phyloP scores from a whole-genome alignment of 2,329 filamentous ascomycete species.

The Biscogniauxia mediterranea region DNA sequence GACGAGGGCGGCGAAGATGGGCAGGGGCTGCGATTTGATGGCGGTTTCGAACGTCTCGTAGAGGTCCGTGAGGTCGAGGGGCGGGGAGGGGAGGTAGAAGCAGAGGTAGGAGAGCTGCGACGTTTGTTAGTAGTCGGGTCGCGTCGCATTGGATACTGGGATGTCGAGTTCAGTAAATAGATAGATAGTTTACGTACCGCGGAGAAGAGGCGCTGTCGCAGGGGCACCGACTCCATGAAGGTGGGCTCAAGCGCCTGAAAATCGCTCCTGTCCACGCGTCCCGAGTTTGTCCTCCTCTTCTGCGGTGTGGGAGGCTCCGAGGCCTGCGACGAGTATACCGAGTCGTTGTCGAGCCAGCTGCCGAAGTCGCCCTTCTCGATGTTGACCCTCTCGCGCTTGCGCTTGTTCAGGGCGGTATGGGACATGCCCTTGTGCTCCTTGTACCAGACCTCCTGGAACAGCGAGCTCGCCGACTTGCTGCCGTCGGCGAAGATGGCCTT shows the following conservation, averaged over 20 bases:
- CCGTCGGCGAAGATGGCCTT: conserved; percentile 69
- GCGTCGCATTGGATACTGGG: background rate
- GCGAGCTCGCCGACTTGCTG: conserved; percentile 46
- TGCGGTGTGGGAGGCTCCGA: conserved; percentile 47
- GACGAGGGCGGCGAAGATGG: conserved; percentile 56
- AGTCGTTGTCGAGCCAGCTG: conserved; percentile 59
- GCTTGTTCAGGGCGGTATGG: conserved; percentile 44
- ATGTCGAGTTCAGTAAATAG: too few relatives aligned
- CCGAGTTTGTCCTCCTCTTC: conserved; percentile 33
- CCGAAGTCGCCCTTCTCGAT: conserved; percentile 59
- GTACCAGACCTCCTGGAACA: conserved; percentile 66
- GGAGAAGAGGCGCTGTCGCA: conserved; percentile 63
- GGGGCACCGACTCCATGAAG: conserved; percentile 53
- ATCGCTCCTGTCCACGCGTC: conserved; percentile 31
- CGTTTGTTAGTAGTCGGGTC: conserved; percentile 11
- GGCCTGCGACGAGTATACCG: conserved; percentile 42
- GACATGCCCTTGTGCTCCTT: conserved; percentile 56
- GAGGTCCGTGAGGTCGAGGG: conserved; percentile 48
- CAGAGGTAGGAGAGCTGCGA: conserved; percentile 44
- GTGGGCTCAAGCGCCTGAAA: conserved; percentile 39
- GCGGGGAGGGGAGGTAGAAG: conserved; percentile 43
- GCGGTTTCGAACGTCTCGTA: conserved; percentile 58
- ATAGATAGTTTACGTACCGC: conserved; percentile 39
- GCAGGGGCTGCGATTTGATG: conserved; percentile 57
- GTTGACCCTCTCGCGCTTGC: conserved; percentile 52